Percentiles rank a stretch among this genome's conserved stretches.
phyloP scores from a whole-genome alignment of 805 yeast genomes.

The Kluyveromyces siamensis region DNA sequence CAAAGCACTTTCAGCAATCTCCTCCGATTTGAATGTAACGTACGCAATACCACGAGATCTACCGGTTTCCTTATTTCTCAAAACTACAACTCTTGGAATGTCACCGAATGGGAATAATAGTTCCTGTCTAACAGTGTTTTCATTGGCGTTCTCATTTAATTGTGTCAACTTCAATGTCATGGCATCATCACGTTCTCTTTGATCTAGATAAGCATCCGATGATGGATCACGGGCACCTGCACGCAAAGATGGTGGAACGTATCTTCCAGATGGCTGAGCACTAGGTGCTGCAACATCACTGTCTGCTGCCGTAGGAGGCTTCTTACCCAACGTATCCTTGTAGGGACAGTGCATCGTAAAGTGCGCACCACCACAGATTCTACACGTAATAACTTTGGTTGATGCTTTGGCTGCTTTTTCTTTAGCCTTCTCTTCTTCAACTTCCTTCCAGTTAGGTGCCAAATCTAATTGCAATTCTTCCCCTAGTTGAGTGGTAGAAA shows the following conservation, averaged over 20 bases:
- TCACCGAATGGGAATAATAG: slow-evolving; percentile 61
- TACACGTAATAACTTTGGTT: slow-evolving; percentile 55
- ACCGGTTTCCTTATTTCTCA: slow-evolving; percentile 88
- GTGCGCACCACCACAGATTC: slow-evolving; percentile 91
- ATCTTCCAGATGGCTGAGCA: slow-evolving; percentile 35
- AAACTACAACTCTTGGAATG: slow-evolving; percentile 68
- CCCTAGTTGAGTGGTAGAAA: slow-evolving; percentile 79
- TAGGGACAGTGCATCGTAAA: slow-evolving; percentile 93
- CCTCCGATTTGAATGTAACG: slow-evolving; percentile 65
- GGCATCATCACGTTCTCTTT: slow-evolving; percentile 69
- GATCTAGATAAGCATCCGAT: slow-evolving; percentile 31
- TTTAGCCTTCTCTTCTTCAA: slow-evolving; percentile 52
- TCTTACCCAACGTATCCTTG: slow-evolving; percentile 68
- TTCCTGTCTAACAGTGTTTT: slow-evolving; percentile 65
- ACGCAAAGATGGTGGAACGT: slow-evolving; percentile 53
- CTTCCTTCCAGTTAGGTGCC: slow-evolving; percentile 68
- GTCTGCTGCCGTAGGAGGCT: slow-evolving; percentile 26
- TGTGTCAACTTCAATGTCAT: slow-evolving; percentile 86
- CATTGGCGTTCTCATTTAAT: slow-evolving; percentile 77
- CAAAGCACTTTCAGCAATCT: slow-evolving; percentile 68
- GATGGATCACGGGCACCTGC: slow-evolving; percentile 34
- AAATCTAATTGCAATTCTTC: slow-evolving; percentile 72
- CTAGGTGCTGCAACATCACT: slow-evolving; percentile 26
- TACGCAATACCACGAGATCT: slow-evolving; percentile 94
- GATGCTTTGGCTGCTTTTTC: slow-evolving; percentile 36